Percentiles rank a stretch among this genome's conserved stretches.
Evolutionary conservation across 2,329 filamentous ascomycete species (phyloP).

Genomic region (Alternaria sp.): DNA sequence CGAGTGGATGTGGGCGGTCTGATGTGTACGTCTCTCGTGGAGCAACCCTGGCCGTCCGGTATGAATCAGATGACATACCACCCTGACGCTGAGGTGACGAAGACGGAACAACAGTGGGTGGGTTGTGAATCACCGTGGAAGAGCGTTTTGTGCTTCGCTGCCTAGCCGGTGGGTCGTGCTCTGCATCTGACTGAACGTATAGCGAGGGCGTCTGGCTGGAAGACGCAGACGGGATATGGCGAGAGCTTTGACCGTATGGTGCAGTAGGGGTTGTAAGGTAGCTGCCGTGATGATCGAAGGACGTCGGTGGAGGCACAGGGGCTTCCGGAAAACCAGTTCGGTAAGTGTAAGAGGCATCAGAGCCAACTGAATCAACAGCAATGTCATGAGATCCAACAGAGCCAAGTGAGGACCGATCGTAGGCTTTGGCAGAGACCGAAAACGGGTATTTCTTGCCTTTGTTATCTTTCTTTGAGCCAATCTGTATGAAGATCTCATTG

Average conservation of each 20-base stretch:
- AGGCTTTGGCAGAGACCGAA: conserved; percentile 20
- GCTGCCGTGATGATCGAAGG: conserved; percentile 20
- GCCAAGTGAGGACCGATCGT: conserved; percentile 37
- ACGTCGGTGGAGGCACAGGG: conserved; percentile 22
- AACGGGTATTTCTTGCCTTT: conserved; percentile 35
- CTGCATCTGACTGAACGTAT: conserved; percentile 37
- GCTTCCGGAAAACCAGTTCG: conserved; percentile 44
- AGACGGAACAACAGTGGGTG: conserved; percentile 19
- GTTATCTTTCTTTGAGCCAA: conserved; percentile 34
- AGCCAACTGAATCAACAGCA: conserved; percentile 37
- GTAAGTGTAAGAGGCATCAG: conserved; percentile 39
- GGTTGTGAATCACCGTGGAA: conserved; percentile 39
- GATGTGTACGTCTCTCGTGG: conserved; percentile 24
- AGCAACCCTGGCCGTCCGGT: conserved; percentile 26
- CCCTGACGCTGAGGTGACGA: conserved; percentile 26
- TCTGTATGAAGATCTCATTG: conserved; percentile 38
- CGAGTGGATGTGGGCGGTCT: conserved; percentile 22
- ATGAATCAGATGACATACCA: conserved; percentile 20
- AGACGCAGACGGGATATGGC: conserved; percentile 38
- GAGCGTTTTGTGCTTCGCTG: conserved; percentile 28
- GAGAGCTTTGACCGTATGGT: conserved; percentile 31
- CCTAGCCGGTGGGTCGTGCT: conserved; percentile 36
- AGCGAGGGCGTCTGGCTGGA: conserved; percentile 39
- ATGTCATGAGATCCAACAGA: conserved; percentile 32
- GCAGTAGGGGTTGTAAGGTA: conserved; percentile 29